These are phyloP conservation scores for Penicillium sp. DNA, from an alignment of 2,329 filamentous ascomycete species.

Conservation along the genomic window DNA sequence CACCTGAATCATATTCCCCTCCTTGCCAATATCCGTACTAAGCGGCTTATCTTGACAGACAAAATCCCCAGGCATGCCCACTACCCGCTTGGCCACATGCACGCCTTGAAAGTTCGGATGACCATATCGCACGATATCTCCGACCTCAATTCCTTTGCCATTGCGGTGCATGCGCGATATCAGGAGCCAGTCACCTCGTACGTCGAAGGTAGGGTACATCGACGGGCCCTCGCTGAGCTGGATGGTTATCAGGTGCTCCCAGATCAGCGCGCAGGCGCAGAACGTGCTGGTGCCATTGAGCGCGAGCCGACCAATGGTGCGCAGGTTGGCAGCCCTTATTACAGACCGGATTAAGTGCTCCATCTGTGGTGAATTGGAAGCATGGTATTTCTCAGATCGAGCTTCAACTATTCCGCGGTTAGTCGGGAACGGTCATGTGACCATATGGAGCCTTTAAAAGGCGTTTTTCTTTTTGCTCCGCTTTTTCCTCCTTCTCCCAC, in stretches of 20 bases:
- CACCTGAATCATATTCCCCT: conserved; percentile 52
- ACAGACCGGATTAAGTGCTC: conserved; percentile 29
- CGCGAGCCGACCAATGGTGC: conserved; percentile 26
- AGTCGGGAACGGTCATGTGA: conserved; percentile 15
- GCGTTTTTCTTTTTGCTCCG: conserved; percentile 4
- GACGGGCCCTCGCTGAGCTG: conserved; percentile 67
- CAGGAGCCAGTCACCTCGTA: conserved; percentile 65
- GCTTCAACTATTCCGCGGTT: conserved; percentile 3
- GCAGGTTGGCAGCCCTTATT: conserved; percentile 23
- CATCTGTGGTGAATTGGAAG: conserved; percentile 19
- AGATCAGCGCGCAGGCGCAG: conserved; percentile 37
- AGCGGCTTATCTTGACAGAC: conserved; percentile 45
- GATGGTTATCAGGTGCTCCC: conserved; percentile 61
- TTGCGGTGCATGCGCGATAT: conserved; percentile 65
- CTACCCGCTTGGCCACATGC: conserved; percentile 72
- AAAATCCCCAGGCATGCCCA: conserved; percentile 65
- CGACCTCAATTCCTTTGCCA: conserved; percentile 68
- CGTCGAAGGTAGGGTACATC: conserved; percentile 82
- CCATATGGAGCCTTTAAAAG: conserved; percentile 12
- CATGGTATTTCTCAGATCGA: conserved; percentile 5
- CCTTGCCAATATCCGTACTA: conserved; percentile 31
- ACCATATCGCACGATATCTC: conserved; percentile 76
- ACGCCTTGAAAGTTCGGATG: conserved; percentile 66
- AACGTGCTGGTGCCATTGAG: conserved; percentile 35
- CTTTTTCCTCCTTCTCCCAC: background rate